Conservation (phyloP, 163 green algal genomes). For the Scenedesmus sp. region DNA sequence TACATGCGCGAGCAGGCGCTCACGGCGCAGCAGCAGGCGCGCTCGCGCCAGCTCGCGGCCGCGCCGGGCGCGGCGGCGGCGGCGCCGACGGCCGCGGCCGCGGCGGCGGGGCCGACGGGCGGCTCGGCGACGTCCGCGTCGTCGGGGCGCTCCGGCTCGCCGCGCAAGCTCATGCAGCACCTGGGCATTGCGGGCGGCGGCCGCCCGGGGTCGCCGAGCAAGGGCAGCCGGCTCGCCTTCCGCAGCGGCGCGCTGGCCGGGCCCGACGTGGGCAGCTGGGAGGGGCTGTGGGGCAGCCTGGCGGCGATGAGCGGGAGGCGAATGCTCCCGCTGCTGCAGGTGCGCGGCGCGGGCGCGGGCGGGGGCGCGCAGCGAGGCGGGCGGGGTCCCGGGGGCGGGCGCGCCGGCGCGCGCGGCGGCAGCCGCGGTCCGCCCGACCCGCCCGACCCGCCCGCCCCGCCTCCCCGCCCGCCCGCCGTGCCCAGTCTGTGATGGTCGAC, state of each 20-base stretch:
- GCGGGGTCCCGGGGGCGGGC: background rate
- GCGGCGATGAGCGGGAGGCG: conserved; percentile 1
- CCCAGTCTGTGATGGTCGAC: conserved; percentile 34
- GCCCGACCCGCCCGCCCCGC: too few relatives aligned
- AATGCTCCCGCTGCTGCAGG: conserved; percentile 42
- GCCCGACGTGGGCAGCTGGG: conserved; percentile 43
- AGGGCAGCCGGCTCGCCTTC: too few relatives aligned
- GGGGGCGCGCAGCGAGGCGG: background rate
- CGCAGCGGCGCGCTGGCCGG: conserved; percentile 1
- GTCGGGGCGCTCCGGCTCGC: too few relatives aligned
- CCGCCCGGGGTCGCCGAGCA: background rate
- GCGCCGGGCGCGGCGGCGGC: too few relatives aligned
- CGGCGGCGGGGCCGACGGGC: too few relatives aligned
- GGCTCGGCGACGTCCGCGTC: too few relatives aligned
- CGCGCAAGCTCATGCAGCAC: too few relatives aligned
- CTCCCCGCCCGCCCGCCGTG: background rate
- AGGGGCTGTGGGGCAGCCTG: conserved; percentile 43
- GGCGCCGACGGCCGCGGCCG: too few relatives aligned
- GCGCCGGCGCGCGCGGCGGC: too few relatives aligned
- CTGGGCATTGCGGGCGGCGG: background rate
- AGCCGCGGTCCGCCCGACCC: too few relatives aligned
- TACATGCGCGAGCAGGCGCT: conserved; percentile 14
- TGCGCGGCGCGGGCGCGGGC: background rate
- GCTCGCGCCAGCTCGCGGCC: too few relatives aligned
- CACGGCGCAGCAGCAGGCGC: conserved; percentile 14